These are phyloP conservation scores for Xylaria venustula DNA, from an alignment of 495 filamentous ascomycete genomes.

Conservation along the genomic window DNA sequence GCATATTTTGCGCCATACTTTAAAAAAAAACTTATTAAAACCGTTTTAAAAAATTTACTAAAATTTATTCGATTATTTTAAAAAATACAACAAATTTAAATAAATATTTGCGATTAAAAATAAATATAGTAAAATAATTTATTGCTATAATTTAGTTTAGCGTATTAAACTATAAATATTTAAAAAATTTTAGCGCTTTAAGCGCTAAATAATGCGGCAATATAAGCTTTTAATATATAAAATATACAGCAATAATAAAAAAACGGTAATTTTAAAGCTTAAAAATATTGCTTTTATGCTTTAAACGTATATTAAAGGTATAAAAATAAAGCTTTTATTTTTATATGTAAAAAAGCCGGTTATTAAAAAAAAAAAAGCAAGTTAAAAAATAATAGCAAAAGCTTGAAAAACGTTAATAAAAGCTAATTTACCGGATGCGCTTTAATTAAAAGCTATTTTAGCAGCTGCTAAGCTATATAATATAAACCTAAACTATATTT, in stretches of 20 bases:
- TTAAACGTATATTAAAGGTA: no score
- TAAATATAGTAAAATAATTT: not conserved
- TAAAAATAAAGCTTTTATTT: not conserved
- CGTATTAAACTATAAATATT: not conserved
- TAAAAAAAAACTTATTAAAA: not conserved
- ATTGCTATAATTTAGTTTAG: not conserved
- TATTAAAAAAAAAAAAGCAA: not conserved
- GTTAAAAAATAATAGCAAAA: constrained; percentile 5
- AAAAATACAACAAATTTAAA: not conserved
- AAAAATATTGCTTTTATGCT: not conserved
- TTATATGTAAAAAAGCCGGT: constrained; percentile 1
- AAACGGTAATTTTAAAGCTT: not conserved
- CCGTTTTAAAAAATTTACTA: not conserved
- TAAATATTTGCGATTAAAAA: not conserved
- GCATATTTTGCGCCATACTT: not conserved
- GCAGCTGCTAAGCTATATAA: not conserved
- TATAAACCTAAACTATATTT: not conserved
- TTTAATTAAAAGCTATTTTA: not conserved
- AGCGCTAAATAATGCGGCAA: not conserved
- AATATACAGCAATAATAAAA: not conserved
- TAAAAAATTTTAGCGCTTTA: not conserved
- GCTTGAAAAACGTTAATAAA: not conserved
- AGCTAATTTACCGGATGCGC: not conserved
- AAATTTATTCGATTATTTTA: not conserved
- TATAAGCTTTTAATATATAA: not conserved